A percentile compares a stretch with the other conserved stretches of the same genome.
phyloP scores from a whole-genome alignment of 805 yeast species.

The Pichia insulana region DNA sequence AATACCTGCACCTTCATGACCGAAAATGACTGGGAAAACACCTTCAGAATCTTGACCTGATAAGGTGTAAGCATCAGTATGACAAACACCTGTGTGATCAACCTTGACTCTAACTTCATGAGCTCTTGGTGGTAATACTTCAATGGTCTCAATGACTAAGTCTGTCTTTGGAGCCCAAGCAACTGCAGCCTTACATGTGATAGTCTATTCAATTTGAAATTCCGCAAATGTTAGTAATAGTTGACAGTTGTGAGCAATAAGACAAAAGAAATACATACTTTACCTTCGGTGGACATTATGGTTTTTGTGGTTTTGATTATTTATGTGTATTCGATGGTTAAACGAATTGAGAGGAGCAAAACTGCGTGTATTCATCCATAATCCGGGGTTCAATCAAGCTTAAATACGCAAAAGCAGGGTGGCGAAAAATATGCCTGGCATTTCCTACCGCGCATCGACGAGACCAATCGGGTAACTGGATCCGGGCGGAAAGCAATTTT shows the following conservation, averaged over 20 bases:
- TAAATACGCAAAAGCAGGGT: too few species aligned
- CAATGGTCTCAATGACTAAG: conserved; percentile 73
- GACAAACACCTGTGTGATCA: conserved; percentile 89
- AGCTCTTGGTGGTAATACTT: conserved; percentile 90
- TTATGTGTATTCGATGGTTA: too few species aligned
- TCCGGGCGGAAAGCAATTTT: too few species aligned
- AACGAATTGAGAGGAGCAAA: too few species aligned
- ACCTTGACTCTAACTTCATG: conserved; percentile 95
- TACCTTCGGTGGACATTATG: conserved; percentile 26
- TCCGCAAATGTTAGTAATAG: conserved; percentile 1
- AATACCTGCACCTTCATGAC: conserved; percentile 98
- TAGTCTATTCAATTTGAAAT: conserved; percentile 24
- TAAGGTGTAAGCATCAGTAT: conserved; percentile 94
- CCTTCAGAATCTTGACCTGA: conserved; percentile 97
- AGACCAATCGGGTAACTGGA: too few species aligned
- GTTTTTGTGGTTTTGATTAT: not conserved
- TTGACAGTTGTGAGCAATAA: not conserved
- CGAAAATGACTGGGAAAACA: conserved; percentile 83
- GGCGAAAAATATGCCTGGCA: too few species aligned
- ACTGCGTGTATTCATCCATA: too few species aligned
- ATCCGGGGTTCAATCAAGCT: too few species aligned
- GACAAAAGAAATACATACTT: conserved; percentile 15
- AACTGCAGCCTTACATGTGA: conserved; percentile 90
- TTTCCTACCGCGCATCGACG: too few species aligned
- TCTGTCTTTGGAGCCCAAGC: conserved; percentile 89